Percentiles rank a stretch among this genome's conserved stretches.
phyloP scores from a whole-genome alignment of 2,329 filamentous ascomycete species.

The Xylariales sp. region DNA sequence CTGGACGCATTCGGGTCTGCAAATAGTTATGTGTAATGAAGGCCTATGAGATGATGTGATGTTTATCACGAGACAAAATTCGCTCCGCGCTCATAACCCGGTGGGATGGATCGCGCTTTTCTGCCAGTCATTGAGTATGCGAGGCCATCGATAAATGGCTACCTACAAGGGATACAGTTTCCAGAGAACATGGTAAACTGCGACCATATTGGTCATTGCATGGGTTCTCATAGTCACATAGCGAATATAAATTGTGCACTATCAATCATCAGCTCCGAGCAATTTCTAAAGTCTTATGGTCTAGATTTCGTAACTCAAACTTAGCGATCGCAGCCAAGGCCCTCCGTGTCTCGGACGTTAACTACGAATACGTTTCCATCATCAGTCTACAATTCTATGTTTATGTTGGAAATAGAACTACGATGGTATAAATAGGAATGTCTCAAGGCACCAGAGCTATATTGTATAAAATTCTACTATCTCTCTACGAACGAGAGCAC shows the following conservation, averaged over 20 bases:
- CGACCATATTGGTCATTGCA: background rate
- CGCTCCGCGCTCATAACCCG: background rate
- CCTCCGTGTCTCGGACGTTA: background rate
- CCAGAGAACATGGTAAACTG: background rate
- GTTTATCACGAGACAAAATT: conserved; percentile 16
- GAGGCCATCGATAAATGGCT: background rate
- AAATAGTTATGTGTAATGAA: conserved; percentile 30
- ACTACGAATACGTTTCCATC: background rate
- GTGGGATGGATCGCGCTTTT: background rate
- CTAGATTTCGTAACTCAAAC: background rate
- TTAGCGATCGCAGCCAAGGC: background rate
- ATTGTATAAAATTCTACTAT: no score
- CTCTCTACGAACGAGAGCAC: no score
- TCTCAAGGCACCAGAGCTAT: background rate
- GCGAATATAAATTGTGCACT: conserved; percentile 3
- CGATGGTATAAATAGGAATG: background rate
- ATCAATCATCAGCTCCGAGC: background rate
- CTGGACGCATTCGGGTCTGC: conserved; percentile 26
- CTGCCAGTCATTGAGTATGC: background rate
- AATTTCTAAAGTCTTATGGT: background rate
- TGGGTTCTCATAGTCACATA: background rate
- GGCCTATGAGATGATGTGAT: conserved; percentile 28
- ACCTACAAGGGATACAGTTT: background rate
- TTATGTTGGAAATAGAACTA: background rate
- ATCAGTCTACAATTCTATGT: background rate